Conservation (phyloP, 176 grass and related monocot species). For the Oryza punctata region DNA sequence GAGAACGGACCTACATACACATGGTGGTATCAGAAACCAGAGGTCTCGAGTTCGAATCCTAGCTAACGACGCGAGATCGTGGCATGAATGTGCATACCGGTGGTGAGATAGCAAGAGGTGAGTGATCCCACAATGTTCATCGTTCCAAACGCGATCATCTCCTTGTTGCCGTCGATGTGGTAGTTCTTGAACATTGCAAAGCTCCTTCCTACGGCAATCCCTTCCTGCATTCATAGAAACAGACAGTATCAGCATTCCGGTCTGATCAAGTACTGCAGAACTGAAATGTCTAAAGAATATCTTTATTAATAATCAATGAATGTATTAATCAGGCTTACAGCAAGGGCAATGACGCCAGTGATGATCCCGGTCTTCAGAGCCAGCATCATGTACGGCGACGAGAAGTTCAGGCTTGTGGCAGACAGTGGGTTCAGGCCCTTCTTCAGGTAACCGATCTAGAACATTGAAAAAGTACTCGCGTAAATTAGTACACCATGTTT, state of each 20-base stretch:
- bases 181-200: conserved; percentile 99
- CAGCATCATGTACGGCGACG: conserved; percentile 65
- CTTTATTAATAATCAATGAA: neutral
- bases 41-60: neutral
- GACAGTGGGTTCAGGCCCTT: conserved; percentile 89
- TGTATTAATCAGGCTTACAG: conserved; percentile 49
- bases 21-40: neutral
- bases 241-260: neutral
- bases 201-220: conserved; percentile 89
- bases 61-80: neutral
- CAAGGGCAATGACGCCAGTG: conserved; percentile 83
- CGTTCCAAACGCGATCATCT: conserved; percentile 88
- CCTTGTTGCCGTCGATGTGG: conserved; percentile 98
- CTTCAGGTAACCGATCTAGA: conserved; percentile 88
- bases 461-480: neutral
- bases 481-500: neutral
- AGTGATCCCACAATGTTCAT: conserved; percentile 93
- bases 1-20: conserved; percentile 64
- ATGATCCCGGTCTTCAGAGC: conserved; percentile 88
- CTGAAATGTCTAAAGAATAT: no score
- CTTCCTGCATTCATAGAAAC: conserved; percentile 55
- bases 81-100: conserved; percentile 39
- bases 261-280: neutral
- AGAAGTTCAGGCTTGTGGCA: conserved; percentile 61
- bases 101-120: conserved; percentile 95